Evolutionary conservation across 148 eudicot species (phyloP).

Genomic region (Nepenthes gracilis): DNA sequence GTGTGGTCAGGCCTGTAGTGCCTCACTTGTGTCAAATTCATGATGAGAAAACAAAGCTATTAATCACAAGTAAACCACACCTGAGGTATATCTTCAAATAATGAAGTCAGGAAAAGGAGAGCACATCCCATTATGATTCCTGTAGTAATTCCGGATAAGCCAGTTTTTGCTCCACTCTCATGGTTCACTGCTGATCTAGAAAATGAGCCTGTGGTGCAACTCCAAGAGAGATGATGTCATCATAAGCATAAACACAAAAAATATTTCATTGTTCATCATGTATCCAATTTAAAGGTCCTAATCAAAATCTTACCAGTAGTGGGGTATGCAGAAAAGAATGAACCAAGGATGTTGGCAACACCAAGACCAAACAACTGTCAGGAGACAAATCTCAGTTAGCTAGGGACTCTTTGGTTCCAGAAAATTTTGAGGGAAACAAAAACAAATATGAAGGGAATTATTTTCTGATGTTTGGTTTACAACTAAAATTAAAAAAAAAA

Average conservation of each 20-base stretch:
- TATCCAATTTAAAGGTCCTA: not conserved
- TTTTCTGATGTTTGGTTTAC: no score
- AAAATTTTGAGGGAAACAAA: no score
- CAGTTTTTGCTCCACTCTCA: conserved; percentile 99
- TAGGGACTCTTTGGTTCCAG: no score
- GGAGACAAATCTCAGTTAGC: conserved; percentile 3
- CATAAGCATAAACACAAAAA: not conserved
- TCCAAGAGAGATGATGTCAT: conserved; percentile 2
- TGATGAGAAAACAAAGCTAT: not conserved
- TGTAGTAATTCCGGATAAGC: conserved; percentile 75
- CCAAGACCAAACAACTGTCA: conserved; percentile 96
- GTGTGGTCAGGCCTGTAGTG: no score
- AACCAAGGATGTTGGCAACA: conserved; percentile 82
- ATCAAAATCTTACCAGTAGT: conserved; percentile 15
- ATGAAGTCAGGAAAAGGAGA: conserved; percentile 74
- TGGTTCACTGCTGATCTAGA: conserved; percentile 97
- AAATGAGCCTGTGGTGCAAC: conserved; percentile 61
- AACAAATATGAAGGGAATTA: no score
- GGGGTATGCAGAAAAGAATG: conserved; percentile 87
- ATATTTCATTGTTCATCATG: not conserved
- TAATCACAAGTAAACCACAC: conserved; percentile 21
- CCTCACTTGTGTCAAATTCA: no score
- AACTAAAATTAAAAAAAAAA: no score
- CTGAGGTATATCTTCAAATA: conserved; percentile 93
- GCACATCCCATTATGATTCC: conserved; percentile 82